Conservation (phyloP, 2,329 filamentous ascomycete species). For the Fusarium globosum region DNA sequence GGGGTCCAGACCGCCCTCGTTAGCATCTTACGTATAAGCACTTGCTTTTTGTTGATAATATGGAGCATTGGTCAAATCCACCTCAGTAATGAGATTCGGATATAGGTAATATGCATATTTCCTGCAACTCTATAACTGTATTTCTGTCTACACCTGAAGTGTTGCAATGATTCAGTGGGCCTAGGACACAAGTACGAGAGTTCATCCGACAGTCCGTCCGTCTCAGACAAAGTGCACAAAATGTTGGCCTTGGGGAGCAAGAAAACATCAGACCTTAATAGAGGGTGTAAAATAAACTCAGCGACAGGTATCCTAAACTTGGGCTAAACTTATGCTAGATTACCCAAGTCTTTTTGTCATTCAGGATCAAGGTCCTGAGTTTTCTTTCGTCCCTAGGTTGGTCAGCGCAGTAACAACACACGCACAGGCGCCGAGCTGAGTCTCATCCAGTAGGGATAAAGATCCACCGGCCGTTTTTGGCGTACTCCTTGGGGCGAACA, state of each 20-base stretch:
- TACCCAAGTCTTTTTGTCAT: too few relatives aligned
- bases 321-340: too few relatives aligned
- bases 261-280: too few relatives aligned
- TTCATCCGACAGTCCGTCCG: background rate
- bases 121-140: background rate
- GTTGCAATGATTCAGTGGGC: slow-evolving; percentile 7
- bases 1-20: background rate
- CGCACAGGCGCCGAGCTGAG: slow-evolving; percentile 9
- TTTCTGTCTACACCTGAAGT: background rate
- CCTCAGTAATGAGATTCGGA: slow-evolving; percentile 1
- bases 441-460: slow-evolving; percentile 1
- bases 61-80: slow-evolving; percentile 1
- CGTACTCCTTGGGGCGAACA: slow-evolving; percentile 6
- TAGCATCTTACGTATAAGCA: slow-evolving; percentile 14
- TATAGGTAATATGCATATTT: slow-evolving; percentile 2
- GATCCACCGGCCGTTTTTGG: slow-evolving; percentile 19
- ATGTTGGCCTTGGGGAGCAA: background rate
- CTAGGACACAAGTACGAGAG: background rate
- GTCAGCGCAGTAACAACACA: slow-evolving; percentile 1
- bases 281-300: too few relatives aligned
- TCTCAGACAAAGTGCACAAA: slow-evolving; percentile 1
- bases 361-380: too few relatives aligned
- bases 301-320: too few relatives aligned
- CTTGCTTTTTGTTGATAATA: slow-evolving; percentile 3
- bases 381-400: background rate